Evolutionary conservation across 176 grass and related monocot genomes (phyloP), one percentile per base, ranked within the genome.

Genomic region (Poa pratensis): DNA sequence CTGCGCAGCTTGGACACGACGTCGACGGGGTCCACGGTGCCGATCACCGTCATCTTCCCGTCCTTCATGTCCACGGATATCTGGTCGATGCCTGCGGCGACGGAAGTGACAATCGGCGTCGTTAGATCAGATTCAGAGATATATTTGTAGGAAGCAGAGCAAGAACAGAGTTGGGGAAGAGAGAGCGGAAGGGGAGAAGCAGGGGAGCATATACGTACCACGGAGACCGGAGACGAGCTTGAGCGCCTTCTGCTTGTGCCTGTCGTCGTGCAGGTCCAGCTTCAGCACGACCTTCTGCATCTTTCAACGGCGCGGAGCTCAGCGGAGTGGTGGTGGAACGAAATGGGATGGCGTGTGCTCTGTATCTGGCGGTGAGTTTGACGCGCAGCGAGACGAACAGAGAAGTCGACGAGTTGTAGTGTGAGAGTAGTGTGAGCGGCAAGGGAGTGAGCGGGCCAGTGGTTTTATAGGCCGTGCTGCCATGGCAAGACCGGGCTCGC

Each of bases 231-330:
- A 94, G 59, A 94, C 96, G 0, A 76, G 58, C 50, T 89, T 94
- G 78, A 99, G 57, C 43, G 92, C 96, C 88, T 83, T 96, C 86
- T 87, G 76, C 91, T 99, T 99, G 0, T 92, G 90, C 83, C 65
- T 92, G 57, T 91, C 59, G 69, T 96, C 90, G 82, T 96, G 91
- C 79, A 99, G 50, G 86, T 89, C 84, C 86, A 99, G 74, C 76
- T 99, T 94, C 37, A 99, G 53, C 76, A 99, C 86, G 3, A 94
- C 27, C 63, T 95, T 93, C 92, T 93, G 90, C 63, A 46, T 13
- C 4, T 10, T 1, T 17, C 26, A 17, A 15, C 48, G 48, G 11
- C 13, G 48, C 0, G 10, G 45, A 46, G 10, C 35, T 43, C 34
- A 40, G 65, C 32, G 20, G 12, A 12, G 24, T 6, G 27, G 48